Evolutionary conservation across 352 stramenopile genomes (phyloP), one percentile per base, ranked within the genome.

Genomic region (Aphanomyces invadans): DNA sequence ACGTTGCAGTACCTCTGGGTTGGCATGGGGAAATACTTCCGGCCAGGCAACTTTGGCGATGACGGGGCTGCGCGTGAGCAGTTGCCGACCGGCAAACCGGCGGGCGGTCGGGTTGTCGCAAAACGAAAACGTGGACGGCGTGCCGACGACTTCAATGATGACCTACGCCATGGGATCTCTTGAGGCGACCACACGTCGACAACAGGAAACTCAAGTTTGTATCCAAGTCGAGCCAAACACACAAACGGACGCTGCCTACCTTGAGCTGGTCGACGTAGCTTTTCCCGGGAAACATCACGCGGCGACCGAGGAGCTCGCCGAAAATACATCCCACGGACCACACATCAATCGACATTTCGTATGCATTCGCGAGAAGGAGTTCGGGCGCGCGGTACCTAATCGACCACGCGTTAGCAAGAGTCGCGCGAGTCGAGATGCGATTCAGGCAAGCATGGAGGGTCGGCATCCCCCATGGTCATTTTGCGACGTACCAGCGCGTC

Each of bases 241-340:
- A n/a, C n/a, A n/a, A n/a, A n/a, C n/a, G n/a, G n/a, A n/a, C n/a
- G n/a, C n/a, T n/a, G n/a, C 1, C 19, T 67, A 67, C 60, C 65
- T 92, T 92, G 44, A 95, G 74, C 65, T 95, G 86, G 65, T 95
- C 84, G 25, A 95, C 84, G 65, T 93, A 95, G 10, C 82, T 92
- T 49, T 83, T 88, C 12, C 86, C 86, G 2, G 86, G 84, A 46
- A 95, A 95, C 44, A 95, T 75, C 57, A 93, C 81, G 1, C 77
- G 72, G 2, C 97, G 80, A 2, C 87, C 83, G 15, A 99, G 81
- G 19, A 99, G 80, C 76, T 99, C 97, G 2, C 89, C 97, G 70
- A 99, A 98, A 65, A 99, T 99, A 74, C 97, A 99, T 12, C 97
- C 97, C 36, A 99, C 96, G 62, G 86, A 94, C 95, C 95, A 99